These are phyloP conservation scores for Rhynchospora tenuis DNA, from an alignment of 176 grass and related monocot species.

Conservation along the genomic window DNA sequence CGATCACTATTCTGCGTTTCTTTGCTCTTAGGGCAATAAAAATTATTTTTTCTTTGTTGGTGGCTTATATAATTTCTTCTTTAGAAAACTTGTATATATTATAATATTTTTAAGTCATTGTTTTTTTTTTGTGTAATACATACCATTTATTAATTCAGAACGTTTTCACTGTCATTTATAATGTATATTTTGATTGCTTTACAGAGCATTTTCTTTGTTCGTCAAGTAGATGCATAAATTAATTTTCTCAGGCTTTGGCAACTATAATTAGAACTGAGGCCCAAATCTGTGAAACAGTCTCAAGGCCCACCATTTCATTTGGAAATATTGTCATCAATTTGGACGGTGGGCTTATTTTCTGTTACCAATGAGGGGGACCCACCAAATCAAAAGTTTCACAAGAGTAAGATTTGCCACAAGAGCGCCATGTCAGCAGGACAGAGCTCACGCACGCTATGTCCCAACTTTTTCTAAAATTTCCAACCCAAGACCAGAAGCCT, in stretches of 20 bases:
- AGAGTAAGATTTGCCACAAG: not conserved
- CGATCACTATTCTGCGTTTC: not conserved
- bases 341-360: not conserved
- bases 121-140: not conserved
- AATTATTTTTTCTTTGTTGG: not conserved
- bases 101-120: not conserved
- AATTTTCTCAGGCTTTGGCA: not conserved
- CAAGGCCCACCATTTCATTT: not conserved
- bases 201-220: not conserved
- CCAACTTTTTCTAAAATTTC: conserved; percentile 22
- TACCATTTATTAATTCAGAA: not conserved
- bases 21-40: not conserved
- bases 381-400: not conserved
- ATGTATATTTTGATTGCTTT: not conserved
- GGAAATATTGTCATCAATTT: not conserved
- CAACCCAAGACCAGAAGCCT: not conserved
- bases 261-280: not conserved
- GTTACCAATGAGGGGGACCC: not conserved
- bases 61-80: not conserved
- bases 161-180: not conserved
- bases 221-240: not conserved
- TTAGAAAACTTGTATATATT: conserved; percentile 16
- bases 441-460: conserved; percentile 15
- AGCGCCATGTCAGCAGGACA: conserved; percentile 15
- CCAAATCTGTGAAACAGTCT: not conserved